A percentile compares a stretch with the other conserved stretches of the same genome.
These are phyloP conservation scores for Fusarium zealandicum DNA, from an alignment of 2,329 filamentous ascomycete species.

Conservation along the genomic window DNA sequence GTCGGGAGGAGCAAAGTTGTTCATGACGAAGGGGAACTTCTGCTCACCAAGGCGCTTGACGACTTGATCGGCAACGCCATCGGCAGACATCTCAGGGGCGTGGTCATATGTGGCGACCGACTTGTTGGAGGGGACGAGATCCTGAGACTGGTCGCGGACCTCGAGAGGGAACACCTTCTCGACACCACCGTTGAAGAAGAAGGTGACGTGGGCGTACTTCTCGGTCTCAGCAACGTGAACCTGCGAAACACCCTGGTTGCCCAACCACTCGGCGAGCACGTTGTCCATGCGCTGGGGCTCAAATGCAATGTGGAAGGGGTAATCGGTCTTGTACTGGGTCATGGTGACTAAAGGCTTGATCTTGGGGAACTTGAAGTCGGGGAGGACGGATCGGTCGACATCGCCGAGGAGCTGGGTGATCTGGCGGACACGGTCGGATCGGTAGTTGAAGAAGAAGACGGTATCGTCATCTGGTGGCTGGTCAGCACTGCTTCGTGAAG, in stretches of 20 bases:
- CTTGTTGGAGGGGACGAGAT: conserved; percentile 87
- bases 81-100: conserved; percentile 95
- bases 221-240: conserved; percentile 98
- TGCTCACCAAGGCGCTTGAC: conserved; percentile 84
- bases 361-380: conserved; percentile 94
- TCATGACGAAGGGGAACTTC: conserved; percentile 97
- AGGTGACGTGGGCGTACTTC: conserved; percentile 99
- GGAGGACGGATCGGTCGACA: conserved; percentile 87
- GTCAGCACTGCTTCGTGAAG: conserved; percentile 6
- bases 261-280: conserved; percentile 96
- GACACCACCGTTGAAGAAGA: conserved; percentile 99
- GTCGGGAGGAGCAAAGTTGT: conserved; percentile 99
- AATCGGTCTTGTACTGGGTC: conserved; percentile 98
- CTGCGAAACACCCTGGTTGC: conserved; percentile 88
- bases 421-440: conserved; percentile 95
- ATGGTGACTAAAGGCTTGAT: conserved; percentile 87
- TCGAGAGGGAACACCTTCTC: conserved; percentile 96
- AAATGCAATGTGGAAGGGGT: conserved; percentile 91
- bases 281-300: conserved; percentile 96
- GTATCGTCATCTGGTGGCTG: conserved; percentile 78
- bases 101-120: conserved; percentile 91
- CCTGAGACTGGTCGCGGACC: conserved; percentile 81
- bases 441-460: conserved; percentile 99
- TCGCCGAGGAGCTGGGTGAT: conserved; percentile 93
- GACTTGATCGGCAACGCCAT: conserved; percentile 87